These are phyloP conservation scores for Rachicladosporium sp. DNA, from an alignment of 2,329 filamentous ascomycete species.

Conservation along the genomic window DNA sequence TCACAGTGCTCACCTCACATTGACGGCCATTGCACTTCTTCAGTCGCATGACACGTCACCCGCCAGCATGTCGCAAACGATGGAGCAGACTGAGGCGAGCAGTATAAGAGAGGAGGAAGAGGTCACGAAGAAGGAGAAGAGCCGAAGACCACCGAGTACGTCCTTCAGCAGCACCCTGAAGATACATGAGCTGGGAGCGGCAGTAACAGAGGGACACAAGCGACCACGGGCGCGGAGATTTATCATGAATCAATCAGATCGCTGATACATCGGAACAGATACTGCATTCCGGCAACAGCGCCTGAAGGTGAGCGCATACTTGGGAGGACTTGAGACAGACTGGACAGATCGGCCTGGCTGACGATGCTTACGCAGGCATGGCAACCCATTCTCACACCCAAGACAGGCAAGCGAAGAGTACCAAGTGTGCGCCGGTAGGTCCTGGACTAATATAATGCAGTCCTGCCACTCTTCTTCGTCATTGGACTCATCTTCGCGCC, in stretches of 20 bases:
- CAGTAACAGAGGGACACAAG: conserved; percentile 4
- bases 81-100: conserved; percentile 32
- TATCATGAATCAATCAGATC: conserved; percentile 4
- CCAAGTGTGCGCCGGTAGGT: no score
- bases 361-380: conserved; percentile 46
- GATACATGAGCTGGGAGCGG: conserved; percentile 6
- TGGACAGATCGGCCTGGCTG: no score
- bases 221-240: background rate
- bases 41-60: background rate
- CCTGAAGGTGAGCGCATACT: conserved; percentile 45
- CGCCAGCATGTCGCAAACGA: conserved; percentile 32
- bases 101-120: conserved; percentile 30
- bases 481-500: conserved; percentile 88
- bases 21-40: no score
- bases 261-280: conserved; percentile 41
- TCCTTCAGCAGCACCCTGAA: conserved; percentile 4
- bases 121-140: conserved; percentile 69
- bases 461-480: conserved; percentile 79
- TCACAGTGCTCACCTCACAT: no score
- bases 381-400: conserved; percentile 94
- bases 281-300: conserved; percentile 95
- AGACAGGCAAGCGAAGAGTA: conserved; percentile 40
- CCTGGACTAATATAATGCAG: conserved; percentile 20
- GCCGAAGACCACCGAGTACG: conserved; percentile 78
- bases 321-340: no score